These are phyloP conservation scores for Xanthoceras sorbifolium DNA, from an alignment of 345 rosid species.

Conservation along the genomic window DNA sequence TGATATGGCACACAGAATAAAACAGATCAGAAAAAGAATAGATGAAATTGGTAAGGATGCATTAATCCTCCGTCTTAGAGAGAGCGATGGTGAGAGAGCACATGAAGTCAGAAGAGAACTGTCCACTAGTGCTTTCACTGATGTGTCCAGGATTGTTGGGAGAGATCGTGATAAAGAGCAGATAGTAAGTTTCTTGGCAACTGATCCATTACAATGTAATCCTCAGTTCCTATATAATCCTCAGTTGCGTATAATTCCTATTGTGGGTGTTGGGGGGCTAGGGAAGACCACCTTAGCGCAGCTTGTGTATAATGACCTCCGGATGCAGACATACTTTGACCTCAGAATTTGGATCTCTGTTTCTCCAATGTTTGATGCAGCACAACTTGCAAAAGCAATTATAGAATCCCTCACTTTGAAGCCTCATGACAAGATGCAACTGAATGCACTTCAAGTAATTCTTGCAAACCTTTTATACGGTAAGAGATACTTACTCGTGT, in stretches of 20 bases:
- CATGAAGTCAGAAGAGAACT: background rate
- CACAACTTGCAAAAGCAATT: constrained; percentile 10
- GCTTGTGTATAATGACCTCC: constrained; percentile 23
- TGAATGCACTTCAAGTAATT: constrained; percentile 5
- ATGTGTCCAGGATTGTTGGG: background rate
- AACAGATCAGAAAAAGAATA: background rate
- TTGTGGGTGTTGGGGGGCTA: constrained; percentile 29
- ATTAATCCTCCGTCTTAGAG: background rate
- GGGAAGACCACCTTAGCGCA: constrained; percentile 20
- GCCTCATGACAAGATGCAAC: background rate
- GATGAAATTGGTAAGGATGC: background rate
- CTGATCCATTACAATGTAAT: background rate
- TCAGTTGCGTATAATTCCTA: constrained; percentile 2
- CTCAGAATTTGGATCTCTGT: constrained; percentile 29
- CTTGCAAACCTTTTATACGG: background rate
- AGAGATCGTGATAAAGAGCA: background rate
- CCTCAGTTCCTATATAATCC: background rate
- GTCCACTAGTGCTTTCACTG: background rate
- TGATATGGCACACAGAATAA: background rate
- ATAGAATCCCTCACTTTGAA: constrained; percentile 13
- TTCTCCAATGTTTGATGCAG: constrained; percentile 26
- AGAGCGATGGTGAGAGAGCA: background rate
- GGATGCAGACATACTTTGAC: constrained; percentile 18
- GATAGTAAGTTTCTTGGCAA: background rate
- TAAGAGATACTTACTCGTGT: constrained; percentile 19